Percentiles rank a stretch among this genome's conserved stretches.
Evolutionary conservation across 148 eudicot species (phyloP).

Genomic region (Spergularia marina): DNA sequence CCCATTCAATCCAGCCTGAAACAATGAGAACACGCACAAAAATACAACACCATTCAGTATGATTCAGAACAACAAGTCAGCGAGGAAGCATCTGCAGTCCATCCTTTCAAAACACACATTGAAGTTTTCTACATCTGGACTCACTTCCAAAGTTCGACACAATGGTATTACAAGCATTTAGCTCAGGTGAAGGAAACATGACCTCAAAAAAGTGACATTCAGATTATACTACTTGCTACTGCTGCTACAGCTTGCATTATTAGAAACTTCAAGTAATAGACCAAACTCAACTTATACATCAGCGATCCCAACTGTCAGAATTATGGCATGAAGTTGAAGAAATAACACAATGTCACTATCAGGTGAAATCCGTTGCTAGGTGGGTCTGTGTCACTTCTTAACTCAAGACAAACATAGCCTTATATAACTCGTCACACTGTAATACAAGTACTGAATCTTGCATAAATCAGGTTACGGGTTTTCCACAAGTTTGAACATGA

Average conservation of each 20-base stretch:
- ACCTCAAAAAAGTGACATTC: neutral
- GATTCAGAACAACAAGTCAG: neutral
- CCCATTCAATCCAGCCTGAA: constrained; percentile 66
- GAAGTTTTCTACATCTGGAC: neutral
- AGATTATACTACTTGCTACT: no score
- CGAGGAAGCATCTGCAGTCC: neutral
- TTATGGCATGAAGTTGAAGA: no score
- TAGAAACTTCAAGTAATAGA: neutral
- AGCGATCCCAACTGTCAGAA: neutral
- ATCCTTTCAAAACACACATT: neutral
- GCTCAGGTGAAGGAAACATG: neutral
- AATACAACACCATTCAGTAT: neutral
- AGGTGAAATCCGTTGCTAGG: no score
- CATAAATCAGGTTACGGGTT: no score
- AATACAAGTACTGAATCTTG: no score
- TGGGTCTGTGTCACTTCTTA: no score
- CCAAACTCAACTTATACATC: neutral
- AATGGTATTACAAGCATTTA: neutral
- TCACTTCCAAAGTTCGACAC: neutral
- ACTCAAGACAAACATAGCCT: no score
- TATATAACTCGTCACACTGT: no score
- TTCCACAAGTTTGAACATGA: neutral
- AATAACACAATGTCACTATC: no score
- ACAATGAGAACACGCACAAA: neutral
- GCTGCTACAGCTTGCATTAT: neutral